phyloP scores from a whole-genome alignment of 2,329 filamentous ascomycete genomes.

The Alternaria novae-zelandiae region DNA sequence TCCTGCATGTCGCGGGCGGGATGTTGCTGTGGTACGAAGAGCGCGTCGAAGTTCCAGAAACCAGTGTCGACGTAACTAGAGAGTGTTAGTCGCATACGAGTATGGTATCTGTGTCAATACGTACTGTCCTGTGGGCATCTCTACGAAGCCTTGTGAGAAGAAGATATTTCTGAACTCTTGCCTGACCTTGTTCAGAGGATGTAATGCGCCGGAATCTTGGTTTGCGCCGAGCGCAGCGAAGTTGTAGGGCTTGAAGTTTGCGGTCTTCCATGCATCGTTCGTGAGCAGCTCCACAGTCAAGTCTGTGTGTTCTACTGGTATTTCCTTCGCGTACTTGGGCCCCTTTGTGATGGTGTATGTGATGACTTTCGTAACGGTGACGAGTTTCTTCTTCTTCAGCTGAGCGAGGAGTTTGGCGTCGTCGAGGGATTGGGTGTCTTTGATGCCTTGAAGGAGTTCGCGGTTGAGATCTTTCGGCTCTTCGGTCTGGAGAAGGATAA shows the following conservation, averaged over 20 bases:
- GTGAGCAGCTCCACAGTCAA: constrained; percentile 91
- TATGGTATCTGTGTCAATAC: constrained; percentile 3
- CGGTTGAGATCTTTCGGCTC: constrained; percentile 81
- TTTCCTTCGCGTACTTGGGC: constrained; percentile 84
- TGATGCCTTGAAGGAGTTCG: constrained; percentile 75
- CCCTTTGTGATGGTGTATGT: constrained; percentile 86
- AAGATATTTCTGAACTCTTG: constrained; percentile 97
- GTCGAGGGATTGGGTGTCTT: constrained; percentile 70
- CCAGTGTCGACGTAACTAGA: constrained; percentile 85
- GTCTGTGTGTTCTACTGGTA: constrained; percentile 93
- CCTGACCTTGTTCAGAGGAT: constrained; percentile 85
- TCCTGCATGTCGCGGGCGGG: constrained; percentile 97
- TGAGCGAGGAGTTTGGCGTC: constrained; percentile 81
- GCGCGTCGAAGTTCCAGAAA: constrained; percentile 98
- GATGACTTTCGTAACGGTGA: constrained; percentile 82
- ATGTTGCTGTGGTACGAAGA: constrained; percentile 97
- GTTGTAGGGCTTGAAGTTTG: constrained; percentile 84
- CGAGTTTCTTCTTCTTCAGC: constrained; percentile 89
- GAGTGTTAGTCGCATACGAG: constrained; percentile 9
- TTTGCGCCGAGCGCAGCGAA: constrained; percentile 75
- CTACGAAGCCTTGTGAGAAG: constrained; percentile 98
- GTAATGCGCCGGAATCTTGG: constrained; percentile 58
- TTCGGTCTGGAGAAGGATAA: constrained; percentile 63
- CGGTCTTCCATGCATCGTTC: constrained; percentile 88
- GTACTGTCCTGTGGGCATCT: constrained; percentile 89